phyloP scores from a whole-genome alignment of 768 basidiomycete species.

The Brasilioporus rufonigricans region DNA sequence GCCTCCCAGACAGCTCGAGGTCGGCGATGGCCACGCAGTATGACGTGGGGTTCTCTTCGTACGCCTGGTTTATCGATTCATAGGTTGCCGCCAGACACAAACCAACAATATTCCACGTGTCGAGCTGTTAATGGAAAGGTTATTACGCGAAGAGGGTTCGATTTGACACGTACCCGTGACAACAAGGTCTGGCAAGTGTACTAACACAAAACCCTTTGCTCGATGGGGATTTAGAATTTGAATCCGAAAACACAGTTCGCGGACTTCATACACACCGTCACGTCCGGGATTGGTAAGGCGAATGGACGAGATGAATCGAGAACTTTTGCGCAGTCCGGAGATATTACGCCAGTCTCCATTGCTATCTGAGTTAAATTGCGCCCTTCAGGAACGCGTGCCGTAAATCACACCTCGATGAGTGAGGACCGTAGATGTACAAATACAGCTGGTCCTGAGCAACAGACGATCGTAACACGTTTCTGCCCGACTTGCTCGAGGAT shows the following conservation, averaged over 20 bases:
- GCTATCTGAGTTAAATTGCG: neutral
- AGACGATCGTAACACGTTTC: neutral
- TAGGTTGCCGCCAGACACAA: neutral
- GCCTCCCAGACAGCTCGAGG: neutral
- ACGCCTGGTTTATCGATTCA: neutral
- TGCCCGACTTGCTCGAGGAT: neutral
- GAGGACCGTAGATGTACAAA: neutral
- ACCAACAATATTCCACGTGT: neutral
- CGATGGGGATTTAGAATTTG: neutral
- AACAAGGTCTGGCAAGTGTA: neutral
- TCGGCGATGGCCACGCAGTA: neutral
- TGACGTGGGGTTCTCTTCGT: neutral
- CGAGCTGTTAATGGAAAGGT: neutral
- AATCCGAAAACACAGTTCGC: neutral
- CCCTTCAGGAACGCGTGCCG: neutral
- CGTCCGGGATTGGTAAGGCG: too few relatives aligned
- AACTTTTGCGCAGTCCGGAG: neutral
- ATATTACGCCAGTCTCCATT: neutral
- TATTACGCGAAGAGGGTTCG: neutral
- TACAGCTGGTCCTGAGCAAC: neutral
- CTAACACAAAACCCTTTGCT: neutral
- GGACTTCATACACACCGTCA: neutral
- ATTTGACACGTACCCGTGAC: neutral
- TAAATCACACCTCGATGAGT: neutral
- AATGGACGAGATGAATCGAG: too few relatives aligned